Evolutionary conservation across 2,329 filamentous ascomycete species (phyloP).

Genomic region (Cytospora piceicola): DNA sequence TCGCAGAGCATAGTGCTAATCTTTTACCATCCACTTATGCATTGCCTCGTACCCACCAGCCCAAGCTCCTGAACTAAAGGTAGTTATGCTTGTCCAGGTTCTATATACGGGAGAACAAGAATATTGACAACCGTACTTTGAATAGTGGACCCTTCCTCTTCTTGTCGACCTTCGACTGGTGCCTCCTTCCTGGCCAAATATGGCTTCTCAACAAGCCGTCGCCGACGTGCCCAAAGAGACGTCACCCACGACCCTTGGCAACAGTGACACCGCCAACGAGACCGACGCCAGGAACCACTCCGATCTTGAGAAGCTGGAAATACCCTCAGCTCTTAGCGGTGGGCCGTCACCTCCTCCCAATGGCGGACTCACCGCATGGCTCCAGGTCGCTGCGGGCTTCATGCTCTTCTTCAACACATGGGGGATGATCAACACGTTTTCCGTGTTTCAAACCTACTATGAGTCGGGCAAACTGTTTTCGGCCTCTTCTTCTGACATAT

Average conservation of each 20-base stretch:
- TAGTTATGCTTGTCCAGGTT: too few relatives aligned
- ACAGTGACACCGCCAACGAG: not conserved
- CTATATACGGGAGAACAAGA: too few relatives aligned
- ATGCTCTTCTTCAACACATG: conserved; percentile 62
- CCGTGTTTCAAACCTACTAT: conserved; percentile 62
- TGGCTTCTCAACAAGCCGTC: not conserved
- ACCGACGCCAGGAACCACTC: not conserved
- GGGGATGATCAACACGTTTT: conserved; percentile 50
- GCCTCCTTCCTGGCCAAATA: too few relatives aligned
- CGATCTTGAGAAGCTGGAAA: not conserved
- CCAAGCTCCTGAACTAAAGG: too few relatives aligned
- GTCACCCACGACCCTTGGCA: too few relatives aligned
- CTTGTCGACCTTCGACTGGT: not conserved
- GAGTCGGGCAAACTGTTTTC: conserved; percentile 42
- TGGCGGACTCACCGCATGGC: conserved; percentile 58
- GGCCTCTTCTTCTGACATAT: conserved; percentile 41
- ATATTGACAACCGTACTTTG: conserved; percentile 32
- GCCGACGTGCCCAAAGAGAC: not conserved
- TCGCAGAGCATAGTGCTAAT: too few relatives aligned
- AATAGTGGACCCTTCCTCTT: not conserved
- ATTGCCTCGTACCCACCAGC: too few relatives aligned
- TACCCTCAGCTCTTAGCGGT: not conserved
- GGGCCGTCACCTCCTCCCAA: conserved; percentile 38
- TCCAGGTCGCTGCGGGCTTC: conserved; percentile 55
- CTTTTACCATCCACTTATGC: too few relatives aligned